Evolutionary conservation across 1,284 basidiomycete genomes (phyloP).

Genomic region (Peniophora sp.): DNA sequence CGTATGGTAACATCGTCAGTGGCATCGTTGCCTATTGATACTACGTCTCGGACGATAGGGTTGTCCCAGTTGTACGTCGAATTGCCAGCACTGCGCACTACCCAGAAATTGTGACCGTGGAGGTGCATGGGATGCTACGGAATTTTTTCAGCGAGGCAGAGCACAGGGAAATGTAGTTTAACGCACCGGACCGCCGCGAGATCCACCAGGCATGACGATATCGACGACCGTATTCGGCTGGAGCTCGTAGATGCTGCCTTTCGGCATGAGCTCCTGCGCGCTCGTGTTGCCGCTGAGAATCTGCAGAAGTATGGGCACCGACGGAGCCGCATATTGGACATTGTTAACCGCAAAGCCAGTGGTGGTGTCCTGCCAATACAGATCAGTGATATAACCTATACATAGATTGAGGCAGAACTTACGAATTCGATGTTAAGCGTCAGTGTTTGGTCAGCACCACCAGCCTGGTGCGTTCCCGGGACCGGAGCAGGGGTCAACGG

Average conservation of each 20-base stretch:
- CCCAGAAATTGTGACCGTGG: slow-evolving; percentile 25
- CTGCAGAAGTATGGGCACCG: slow-evolving; percentile 17
- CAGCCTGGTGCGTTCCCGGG: slow-evolving; percentile 7
- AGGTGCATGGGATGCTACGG: slow-evolving; percentile 26
- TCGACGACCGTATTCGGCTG: slow-evolving; percentile 8
- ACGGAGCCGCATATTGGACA: slow-evolving; percentile 25
- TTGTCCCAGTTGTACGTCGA: slow-evolving; percentile 25
- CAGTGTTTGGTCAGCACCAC: slow-evolving; percentile 10
- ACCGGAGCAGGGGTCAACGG: slow-evolving; percentile 13
- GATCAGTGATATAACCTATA: not conserved
- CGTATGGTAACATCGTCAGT: slow-evolving; percentile 26
- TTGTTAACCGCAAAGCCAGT: slow-evolving; percentile 15
- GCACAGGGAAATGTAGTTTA: not conserved
- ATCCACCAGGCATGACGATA: slow-evolving; percentile 4
- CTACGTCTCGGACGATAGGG: slow-evolving; percentile 29
- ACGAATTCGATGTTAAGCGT: slow-evolving; percentile 5
- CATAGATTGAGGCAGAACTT: not conserved
- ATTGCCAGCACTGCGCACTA: slow-evolving; percentile 26
- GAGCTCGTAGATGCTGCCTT: slow-evolving; percentile 25
- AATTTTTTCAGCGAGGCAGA: not conserved
- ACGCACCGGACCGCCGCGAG: not conserved
- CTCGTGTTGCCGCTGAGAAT: slow-evolving; percentile 33
- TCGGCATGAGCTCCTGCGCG: slow-evolving; percentile 28
- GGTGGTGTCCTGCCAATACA: slow-evolving; percentile 20
- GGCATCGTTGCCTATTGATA: slow-evolving; percentile 18